Base-by-base conservation (phyloP, 2,329 filamentous ascomycete species). In the Delphinella strobiligena region DNA sequence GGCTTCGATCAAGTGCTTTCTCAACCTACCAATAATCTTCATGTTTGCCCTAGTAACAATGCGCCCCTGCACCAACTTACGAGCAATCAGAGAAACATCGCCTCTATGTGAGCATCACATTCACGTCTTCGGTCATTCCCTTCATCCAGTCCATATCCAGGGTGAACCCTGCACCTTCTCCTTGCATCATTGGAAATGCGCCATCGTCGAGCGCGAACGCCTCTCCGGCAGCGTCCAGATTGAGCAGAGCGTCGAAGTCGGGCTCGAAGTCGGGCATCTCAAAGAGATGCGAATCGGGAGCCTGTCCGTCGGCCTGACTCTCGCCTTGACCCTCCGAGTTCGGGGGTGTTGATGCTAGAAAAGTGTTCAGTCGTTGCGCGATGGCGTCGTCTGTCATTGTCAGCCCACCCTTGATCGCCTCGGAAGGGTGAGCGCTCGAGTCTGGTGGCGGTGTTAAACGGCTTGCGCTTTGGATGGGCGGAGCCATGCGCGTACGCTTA, bases 321-420 rank as follows among this genome's bases (percentile, higher is more conserved):
- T 36, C 44, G 32, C 43, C 41, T 17, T 43, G 30, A 22, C 39
- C 30, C 36, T 45, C 36, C 4, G 55, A 66, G 19, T 65, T 61
- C 2, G 67, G 67, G 3, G 67, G 67, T 2, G 66, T 69, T 29
- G 62, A 64, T 9, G 66, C 66, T n/a, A 70, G 61, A 58, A 67
- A 70, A 1, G 60, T 62, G 51, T 67, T 65, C 17, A 70, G 56
- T 22, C 63, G 59, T 18, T 60, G 57, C 4, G 64, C 65, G 16
- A 70, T 62, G 45, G 68, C 66, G 44, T 63, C 63, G 47, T 69
- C 67, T 3, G 62, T 60, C 17, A 54, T 53, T 56, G 19, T 54
- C 51, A 38, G 30, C 34, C 30, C 32, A 16, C 36, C 32, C 17
- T 22, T 29, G 19, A 41, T 31, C 24, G 36, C 33, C 15, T 31